These are phyloP conservation scores for Apiotrichum gamsii DNA, from an alignment of 1,284 basidiomycete genomes.

Conservation along the genomic window DNA sequence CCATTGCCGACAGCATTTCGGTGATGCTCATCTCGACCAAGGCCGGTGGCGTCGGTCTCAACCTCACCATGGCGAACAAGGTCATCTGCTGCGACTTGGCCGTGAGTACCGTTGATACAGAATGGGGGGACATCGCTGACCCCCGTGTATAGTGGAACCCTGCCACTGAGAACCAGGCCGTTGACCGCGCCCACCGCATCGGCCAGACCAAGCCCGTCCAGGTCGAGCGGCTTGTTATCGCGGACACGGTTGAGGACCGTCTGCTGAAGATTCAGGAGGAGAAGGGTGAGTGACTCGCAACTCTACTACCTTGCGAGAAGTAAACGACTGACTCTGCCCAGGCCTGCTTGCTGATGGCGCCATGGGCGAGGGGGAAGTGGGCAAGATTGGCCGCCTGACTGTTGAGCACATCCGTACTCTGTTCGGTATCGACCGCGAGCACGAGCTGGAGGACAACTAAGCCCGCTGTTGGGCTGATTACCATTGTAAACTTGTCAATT, in stretches of 20 bases:
- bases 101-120: too few relatives aligned
- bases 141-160: constrained; percentile 43
- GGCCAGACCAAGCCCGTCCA: constrained; percentile 80
- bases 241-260: constrained; percentile 41
- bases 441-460: background rate
- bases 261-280: constrained; percentile 21
- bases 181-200: constrained; percentile 66
- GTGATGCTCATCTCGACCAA: constrained; percentile 47
- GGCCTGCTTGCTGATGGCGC: constrained; percentile 44
- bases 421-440: constrained; percentile 10
- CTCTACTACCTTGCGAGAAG: too few relatives aligned
- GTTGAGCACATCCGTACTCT: constrained; percentile 12
- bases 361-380: constrained; percentile 43
- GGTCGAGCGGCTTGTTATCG: constrained; percentile 69
- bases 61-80: constrained; percentile 38
- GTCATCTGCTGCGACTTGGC: constrained; percentile 23
- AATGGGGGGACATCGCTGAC: too few relatives aligned
- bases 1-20: constrained; percentile 20
- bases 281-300: too few relatives aligned
- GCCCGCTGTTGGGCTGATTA: too few relatives aligned
- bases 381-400: constrained; percentile 14
- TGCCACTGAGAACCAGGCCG: constrained; percentile 42
- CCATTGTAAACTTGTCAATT: too few relatives aligned
- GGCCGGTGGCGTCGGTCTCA: constrained; percentile 42
- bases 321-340: too few relatives aligned